These are phyloP conservation scores for Ustilago loliicola DNA, from an alignment of 1,284 basidiomycete genomes.

Conservation along the genomic window DNA sequence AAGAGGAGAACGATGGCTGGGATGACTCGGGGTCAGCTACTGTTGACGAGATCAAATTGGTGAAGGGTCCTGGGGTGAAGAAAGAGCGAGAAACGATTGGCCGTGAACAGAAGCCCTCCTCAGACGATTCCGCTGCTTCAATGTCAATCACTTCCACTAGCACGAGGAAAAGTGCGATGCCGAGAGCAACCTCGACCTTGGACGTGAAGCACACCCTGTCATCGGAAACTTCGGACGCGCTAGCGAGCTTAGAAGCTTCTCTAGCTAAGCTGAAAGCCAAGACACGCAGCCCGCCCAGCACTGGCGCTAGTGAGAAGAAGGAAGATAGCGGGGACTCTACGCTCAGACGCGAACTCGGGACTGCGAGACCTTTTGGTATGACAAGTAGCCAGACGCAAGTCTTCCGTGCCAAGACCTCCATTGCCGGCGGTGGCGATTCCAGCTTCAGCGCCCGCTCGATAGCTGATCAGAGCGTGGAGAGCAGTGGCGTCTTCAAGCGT, in stretches of 20 bases:
- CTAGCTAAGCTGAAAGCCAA: slow-evolving; percentile 44
- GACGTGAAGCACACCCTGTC: slow-evolving; percentile 47
- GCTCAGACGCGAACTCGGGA: slow-evolving; percentile 29
- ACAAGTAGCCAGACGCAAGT: slow-evolving; percentile 22
- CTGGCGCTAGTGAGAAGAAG: slow-evolving; percentile 6
- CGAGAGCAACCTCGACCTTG: slow-evolving; percentile 17
- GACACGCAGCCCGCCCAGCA: slow-evolving; percentile 20
- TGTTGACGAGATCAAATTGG: slow-evolving; percentile 35
- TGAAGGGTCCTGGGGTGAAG: slow-evolving; percentile 27
- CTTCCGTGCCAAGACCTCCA: slow-evolving; percentile 15
- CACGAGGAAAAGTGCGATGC: slow-evolving; percentile 8
- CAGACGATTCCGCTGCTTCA: slow-evolving; percentile 11
- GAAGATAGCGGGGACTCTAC: slow-evolving; percentile 11
- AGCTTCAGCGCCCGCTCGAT: slow-evolving; percentile 18
- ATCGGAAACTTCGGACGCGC: slow-evolving; percentile 44
- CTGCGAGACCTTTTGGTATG: slow-evolving; percentile 12
- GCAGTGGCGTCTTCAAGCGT: slow-evolving; percentile 32
- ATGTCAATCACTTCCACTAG: not conserved
- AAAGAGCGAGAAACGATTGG: not conserved
- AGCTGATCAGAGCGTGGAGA: slow-evolving; percentile 34
- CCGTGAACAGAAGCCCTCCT: slow-evolving; percentile 1
- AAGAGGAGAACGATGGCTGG: slow-evolving; percentile 23
- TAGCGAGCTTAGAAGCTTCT: slow-evolving; percentile 52
- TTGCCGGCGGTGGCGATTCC: slow-evolving; percentile 13
- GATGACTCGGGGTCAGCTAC: slow-evolving; percentile 19